Base-by-base conservation (phyloP, 768 basidiomycete species). In the Boletales sp. region DNA sequence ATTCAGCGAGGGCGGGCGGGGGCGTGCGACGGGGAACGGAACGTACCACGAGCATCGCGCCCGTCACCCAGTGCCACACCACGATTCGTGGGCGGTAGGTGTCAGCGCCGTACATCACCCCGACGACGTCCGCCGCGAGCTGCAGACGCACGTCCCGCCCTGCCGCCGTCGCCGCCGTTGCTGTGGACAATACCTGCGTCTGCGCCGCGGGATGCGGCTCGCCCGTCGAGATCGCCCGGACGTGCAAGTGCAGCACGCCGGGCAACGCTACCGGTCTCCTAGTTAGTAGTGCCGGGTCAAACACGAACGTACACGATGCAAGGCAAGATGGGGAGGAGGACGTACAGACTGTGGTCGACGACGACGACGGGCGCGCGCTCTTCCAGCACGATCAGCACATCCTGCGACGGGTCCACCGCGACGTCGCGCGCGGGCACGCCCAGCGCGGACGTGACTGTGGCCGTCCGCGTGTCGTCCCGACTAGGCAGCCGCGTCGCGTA, bases 391-490 rank as follows among this genome's bases (percentile, higher is more conserved):
- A 84, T 67, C 40, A 85, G 57, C 24, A 27, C 24, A 54, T 85
- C 81, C 60, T 85, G 84, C 5, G 79, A 74, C 1, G 84, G 82
- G 55, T 85, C 83, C n/a, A 84, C 77, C 0, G 80, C 81, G 51
- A 84, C 82, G 57, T 84, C 83, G 39, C 78, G 70, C 35, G 74
- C 69, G 9, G 62, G 50, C 8, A 80, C 40, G 1, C 70, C 73
- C 0, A 82, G 38, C 27, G 79, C 69, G 1, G 67, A 53, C 2
- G 68, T 54, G 31, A 69, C 34, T 29, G 52, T 49, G 2, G n/a
- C 52, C 0, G 42, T 48, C 40, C 17, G 31, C 52, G 21, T 7
- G 10, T 36, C 24, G 5, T n/a, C n/a, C 12, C 35, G 19, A 8
- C 40, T 35, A 2, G 54, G 67, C 14, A 69, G 45, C 47, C 66